phyloP scores from a whole-genome alignment of 2,329 filamentous ascomycete species.

The Bipolaris gigantea region DNA sequence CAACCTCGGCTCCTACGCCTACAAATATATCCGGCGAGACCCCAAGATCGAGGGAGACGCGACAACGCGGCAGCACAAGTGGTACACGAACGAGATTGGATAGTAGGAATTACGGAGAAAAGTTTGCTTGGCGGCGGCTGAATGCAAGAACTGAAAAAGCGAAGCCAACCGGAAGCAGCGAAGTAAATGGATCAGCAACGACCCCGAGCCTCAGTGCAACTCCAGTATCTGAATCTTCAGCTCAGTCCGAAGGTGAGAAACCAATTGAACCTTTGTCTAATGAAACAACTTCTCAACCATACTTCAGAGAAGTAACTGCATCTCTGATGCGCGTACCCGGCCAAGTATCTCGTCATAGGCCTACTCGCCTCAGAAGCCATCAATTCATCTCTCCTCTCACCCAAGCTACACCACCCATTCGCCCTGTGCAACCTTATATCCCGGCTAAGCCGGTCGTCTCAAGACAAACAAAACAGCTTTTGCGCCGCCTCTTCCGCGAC shows the following conservation, averaged over 20 bases:
- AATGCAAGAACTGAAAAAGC: background rate
- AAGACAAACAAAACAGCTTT: background rate
- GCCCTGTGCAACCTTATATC: background rate
- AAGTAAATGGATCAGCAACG: background rate
- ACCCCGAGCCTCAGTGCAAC: background rate
- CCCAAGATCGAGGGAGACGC: background rate
- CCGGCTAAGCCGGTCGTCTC: constrained; percentile 5
- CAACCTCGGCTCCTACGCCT: background rate
- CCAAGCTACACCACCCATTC: background rate
- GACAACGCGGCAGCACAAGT: background rate
- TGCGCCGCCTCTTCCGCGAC: background rate
- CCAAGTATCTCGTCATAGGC: background rate
- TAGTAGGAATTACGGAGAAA: background rate
- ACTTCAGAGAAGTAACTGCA: constrained; percentile 1
- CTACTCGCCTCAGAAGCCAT: background rate
- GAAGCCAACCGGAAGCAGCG: background rate
- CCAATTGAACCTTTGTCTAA: background rate
- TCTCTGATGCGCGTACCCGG: background rate
- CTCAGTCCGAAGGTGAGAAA: constrained; percentile 3
- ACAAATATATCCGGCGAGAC: background rate
- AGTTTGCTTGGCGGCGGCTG: background rate
- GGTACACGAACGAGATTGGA: background rate
- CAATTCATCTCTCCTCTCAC: constrained; percentile 6
- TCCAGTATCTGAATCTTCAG: background rate
- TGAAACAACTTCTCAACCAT: constrained; percentile 3